Base-by-base conservation (phyloP, 768 basidiomycete species). In the Candolleomyces efflorescens region DNA sequence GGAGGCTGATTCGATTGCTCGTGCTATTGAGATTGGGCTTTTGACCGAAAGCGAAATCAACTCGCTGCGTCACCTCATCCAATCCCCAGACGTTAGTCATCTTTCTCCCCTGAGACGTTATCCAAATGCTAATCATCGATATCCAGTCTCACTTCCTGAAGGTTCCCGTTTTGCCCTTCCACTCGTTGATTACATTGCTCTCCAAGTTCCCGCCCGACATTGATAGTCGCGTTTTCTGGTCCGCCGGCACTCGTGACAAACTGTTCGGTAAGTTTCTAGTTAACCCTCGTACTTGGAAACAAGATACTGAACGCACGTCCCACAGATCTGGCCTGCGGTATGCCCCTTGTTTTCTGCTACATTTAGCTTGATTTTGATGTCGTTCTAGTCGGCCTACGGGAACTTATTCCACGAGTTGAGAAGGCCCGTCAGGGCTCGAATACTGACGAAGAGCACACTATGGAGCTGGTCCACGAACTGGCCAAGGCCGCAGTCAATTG, bases 131-230 rank as follows among this genome's bases (percentile, higher is more conserved):
- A 48, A 13, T 56, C 41, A 56, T 74, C n/a, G 69, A 17, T 10
- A 23, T 37, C 15, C 63, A 92, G 89, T 86, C 89, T 17, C 92
- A 91, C 67, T 94, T 93, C 76, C 75, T 94, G 64, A 94, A 94
- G 74, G 89, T 89, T 24, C 86, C 90, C 2, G 86, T 82, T 2
- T 77, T 94, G 45, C 92, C 92, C 0, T 92, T 89, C 75, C 83
- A 92, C 67, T 83, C 81, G n/a, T 77, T 94, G 46, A 78, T 85
- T 59, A 87, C 87, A 59, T 78, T 91, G 54, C 67, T 93, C 59
- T 81, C 80, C 62, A 93, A 92, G 71, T 90, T 92, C 71, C 92
- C 91, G 0, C 73, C 79, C 23, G 89, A 92, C 62, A 75, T 82
- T 22, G 89, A 92, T 60, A 88, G 88, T 59, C 79, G 85, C 22